A percentile compares a stretch with the other conserved stretches of the same genome.
These are phyloP conservation scores for Fusarium torreyae DNA, from an alignment of 2,329 filamentous ascomycete genomes.

Conservation along the genomic window DNA sequence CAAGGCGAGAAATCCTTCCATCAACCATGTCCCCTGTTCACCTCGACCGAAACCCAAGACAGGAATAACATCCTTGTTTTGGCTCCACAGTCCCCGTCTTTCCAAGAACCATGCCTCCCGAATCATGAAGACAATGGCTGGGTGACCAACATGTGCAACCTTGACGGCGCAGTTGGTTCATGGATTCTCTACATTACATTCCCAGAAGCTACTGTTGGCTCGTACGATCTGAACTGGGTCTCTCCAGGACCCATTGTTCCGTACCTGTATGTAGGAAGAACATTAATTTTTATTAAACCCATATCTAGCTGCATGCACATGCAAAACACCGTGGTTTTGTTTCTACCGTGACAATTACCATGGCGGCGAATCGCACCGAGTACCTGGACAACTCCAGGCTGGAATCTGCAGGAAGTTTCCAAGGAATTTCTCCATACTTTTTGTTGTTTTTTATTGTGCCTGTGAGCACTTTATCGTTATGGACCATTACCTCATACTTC, in stretches of 20 bases:
- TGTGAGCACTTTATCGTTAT: constrained; percentile 18
- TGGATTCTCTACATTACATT: background rate
- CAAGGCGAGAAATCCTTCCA: background rate
- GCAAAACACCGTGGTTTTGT: background rate
- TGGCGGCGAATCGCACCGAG: constrained; percentile 19
- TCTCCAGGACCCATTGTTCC: background rate
- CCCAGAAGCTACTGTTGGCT: background rate
- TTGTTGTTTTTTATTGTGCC: constrained; percentile 19
- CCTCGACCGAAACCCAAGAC: background rate
- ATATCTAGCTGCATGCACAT: constrained; percentile 5
- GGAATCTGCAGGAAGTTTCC: constrained; percentile 1
- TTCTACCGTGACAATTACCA: background rate
- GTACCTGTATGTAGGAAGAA: background rate
- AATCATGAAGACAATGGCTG: too few species aligned
- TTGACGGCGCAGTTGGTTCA: background rate
- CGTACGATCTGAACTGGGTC: background rate
- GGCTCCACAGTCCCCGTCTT: background rate
- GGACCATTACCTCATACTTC: constrained; percentile 29
- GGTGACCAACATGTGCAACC: background rate
- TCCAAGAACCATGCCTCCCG: too few species aligned
- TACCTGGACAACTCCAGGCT: constrained; percentile 5
- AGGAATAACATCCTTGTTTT: background rate
- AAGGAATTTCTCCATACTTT: background rate
- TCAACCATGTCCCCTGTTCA: background rate
- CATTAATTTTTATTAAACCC: constrained; percentile 1